Percentiles rank a stretch among this genome's conserved stretches.
Evolutionary conservation across 164 flowering plant genomes (phyloP).

Genomic region (Stephania yunnanensis): DNA sequence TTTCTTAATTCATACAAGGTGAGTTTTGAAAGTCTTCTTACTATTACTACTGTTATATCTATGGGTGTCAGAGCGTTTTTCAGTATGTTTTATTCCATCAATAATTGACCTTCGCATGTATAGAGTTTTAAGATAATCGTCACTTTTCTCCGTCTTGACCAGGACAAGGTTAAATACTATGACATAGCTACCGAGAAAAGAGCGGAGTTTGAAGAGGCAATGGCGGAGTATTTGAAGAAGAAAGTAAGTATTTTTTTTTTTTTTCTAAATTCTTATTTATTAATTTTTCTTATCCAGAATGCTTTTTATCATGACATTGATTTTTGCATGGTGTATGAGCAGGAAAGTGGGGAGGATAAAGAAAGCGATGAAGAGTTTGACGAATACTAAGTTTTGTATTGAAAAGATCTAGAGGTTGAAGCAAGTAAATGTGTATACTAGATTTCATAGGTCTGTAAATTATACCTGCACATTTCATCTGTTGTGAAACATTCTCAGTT

Average conservation of each 20-base stretch:
- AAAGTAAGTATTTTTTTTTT: conserved; percentile 35
- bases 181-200: conserved; percentile 89
- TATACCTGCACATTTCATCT: neutral
- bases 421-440: neutral
- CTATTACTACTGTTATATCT: neutral
- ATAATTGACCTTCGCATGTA: neutral
- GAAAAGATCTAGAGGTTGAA: neutral
- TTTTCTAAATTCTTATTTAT: neutral
- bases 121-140: neutral
- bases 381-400: conserved; percentile 6
- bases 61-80: too few relatives aligned
- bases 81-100: too few relatives aligned
- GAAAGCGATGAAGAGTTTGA: conserved; percentile 41
- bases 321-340: conserved; percentile 10
- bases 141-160: neutral
- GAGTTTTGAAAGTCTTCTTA: neutral
- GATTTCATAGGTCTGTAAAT: neutral
- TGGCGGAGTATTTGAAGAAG: conserved; percentile 62
- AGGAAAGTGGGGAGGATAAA: conserved; percentile 68
- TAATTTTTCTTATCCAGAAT: neutral
- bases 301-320: neutral
- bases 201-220: conserved; percentile 76
- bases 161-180: conserved; percentile 94
- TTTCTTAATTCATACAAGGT: neutral
- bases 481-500: neutral